Percentiles rank a stretch among this genome's conserved stretches.
Conservation (phyloP, 805 yeast genomes). For the Pichia occidentalis region DNA sequence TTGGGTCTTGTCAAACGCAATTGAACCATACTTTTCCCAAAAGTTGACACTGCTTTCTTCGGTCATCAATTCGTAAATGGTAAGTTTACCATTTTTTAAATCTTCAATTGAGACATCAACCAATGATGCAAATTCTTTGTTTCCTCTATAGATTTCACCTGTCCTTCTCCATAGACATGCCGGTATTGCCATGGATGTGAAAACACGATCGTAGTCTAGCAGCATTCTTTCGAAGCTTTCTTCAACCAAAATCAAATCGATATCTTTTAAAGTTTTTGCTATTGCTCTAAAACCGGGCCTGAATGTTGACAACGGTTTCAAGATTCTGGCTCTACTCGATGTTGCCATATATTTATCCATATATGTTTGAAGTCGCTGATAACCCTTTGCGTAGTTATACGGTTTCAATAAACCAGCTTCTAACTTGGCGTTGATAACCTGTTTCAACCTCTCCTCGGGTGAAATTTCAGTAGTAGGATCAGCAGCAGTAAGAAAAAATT, state of each 20-base stretch:
- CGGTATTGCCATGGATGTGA: conserved; percentile 96
- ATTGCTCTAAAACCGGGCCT: conserved; percentile 92
- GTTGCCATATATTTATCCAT: conserved; percentile 91
- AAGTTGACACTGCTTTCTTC: conserved; percentile 95
- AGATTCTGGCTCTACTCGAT: conserved; percentile 73
- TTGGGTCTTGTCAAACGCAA: conserved; percentile 92
- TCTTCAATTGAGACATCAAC: conserved; percentile 90
- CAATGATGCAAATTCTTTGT: conserved; percentile 89
- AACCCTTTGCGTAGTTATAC: conserved; percentile 89
- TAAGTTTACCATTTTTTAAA: conserved; percentile 82
- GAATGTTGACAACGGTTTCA: conserved; percentile 78
- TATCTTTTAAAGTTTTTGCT: conserved; percentile 83
- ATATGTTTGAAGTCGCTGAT: conserved; percentile 79
- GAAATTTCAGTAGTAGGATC: conserved; percentile 93
- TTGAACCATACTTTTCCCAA: conserved; percentile 96
- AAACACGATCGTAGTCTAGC: conserved; percentile 87
- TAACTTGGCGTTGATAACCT: conserved; percentile 87
- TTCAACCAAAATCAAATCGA: conserved; percentile 85
- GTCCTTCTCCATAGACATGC: conserved; percentile 97
- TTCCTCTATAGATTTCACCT: conserved; percentile 92
- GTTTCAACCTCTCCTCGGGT: conserved; percentile 88
- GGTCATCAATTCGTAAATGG: conserved; percentile 89
- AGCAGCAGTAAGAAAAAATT: conserved; percentile 92
- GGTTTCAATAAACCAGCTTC: conserved; percentile 93
- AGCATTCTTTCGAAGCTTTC: conserved; percentile 92